phyloP scores from a whole-genome alignment of 2,329 filamentous ascomycete species.

The Colletotrichum viniferum region DNA sequence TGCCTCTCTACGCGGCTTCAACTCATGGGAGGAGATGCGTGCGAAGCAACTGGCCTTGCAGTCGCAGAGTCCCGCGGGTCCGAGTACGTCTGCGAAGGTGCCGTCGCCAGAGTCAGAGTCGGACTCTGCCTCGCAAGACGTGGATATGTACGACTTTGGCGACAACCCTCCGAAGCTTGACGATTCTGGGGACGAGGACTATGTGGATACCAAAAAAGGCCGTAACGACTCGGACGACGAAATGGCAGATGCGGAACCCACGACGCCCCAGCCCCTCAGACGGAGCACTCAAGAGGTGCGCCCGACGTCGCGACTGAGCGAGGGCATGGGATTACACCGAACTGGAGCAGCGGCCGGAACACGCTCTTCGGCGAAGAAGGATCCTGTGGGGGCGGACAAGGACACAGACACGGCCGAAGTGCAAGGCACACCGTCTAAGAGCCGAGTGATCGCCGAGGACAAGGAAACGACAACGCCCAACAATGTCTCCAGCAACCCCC shows the following conservation, averaged over 20 bases:
- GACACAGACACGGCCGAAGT: constrained; percentile 2
- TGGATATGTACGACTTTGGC: constrained; percentile 16
- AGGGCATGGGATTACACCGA: background rate
- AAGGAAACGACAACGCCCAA: background rate
- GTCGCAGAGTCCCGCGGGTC: background rate
- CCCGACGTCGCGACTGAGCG: background rate
- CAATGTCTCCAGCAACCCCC: background rate
- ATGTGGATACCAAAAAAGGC: background rate
- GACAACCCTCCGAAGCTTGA: constrained; percentile 24
- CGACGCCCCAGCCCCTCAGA: background rate
- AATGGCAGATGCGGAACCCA: background rate
- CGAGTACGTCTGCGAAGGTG: background rate
- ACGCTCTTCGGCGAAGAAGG: constrained; percentile 6
- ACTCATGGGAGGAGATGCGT: constrained; percentile 16
- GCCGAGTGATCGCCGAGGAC: background rate
- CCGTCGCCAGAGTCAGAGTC: constrained; percentile 12
- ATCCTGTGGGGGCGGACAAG: background rate
- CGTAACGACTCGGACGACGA: constrained; percentile 2
- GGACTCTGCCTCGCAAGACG: background rate
- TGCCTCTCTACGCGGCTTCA: constrained; percentile 7
- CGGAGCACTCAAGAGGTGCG: constrained; percentile 20
- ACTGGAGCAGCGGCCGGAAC: constrained; percentile 7
- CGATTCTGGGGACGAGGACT: constrained; percentile 17
- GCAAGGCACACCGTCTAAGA: background rate
- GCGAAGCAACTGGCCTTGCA: background rate